These are phyloP conservation scores for Zasmidium citrigriseum DNA, from an alignment of 2,329 filamentous ascomycete species.

Conservation along the genomic window DNA sequence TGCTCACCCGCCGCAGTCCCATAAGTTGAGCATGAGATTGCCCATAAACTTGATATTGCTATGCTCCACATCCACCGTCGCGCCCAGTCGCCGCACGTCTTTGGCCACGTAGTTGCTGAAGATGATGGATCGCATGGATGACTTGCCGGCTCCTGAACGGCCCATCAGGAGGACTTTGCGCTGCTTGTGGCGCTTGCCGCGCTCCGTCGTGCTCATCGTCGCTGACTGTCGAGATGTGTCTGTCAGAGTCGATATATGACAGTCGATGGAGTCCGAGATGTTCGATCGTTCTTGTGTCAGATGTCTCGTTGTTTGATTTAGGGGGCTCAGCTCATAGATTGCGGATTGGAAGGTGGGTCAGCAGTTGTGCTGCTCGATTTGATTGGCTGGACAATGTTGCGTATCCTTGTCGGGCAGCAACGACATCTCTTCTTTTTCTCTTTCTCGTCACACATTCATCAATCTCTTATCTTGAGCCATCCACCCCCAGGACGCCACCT, in stretches of 20 bases:
- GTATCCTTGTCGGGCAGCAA: not conserved
- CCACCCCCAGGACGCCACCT: not conserved
- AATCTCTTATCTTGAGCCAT: not conserved
- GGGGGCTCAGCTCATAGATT: not conserved
- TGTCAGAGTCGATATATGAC: not conserved
- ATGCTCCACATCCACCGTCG: conserved; percentile 97
- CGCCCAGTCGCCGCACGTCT: conserved; percentile 87
- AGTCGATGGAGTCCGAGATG: not conserved
- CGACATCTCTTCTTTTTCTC: not conserved
- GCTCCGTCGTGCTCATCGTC: conserved; percentile 31
- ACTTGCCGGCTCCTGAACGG: conserved; percentile 96
- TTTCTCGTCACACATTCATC: not conserved
- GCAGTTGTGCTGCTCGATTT: not conserved
- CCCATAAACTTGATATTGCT: conserved; percentile 99
- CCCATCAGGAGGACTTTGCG: conserved; percentile 66
- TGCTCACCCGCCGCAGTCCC: conserved; percentile 89
- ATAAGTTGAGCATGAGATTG: conserved; percentile 93
- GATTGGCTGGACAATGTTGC: not conserved
- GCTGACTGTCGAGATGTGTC: not conserved
- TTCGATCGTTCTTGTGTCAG: not conserved
- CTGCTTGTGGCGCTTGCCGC: conserved; percentile 53
- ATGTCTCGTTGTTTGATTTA: not conserved
- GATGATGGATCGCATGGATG: conserved; percentile 97
- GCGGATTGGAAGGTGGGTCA: not conserved
- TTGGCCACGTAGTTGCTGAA: conserved; percentile 99